Percentiles rank a stretch among this genome's conserved stretches.
Conservation (phyloP, 176 grass and related monocot species). For the Avena insularis region DNA sequence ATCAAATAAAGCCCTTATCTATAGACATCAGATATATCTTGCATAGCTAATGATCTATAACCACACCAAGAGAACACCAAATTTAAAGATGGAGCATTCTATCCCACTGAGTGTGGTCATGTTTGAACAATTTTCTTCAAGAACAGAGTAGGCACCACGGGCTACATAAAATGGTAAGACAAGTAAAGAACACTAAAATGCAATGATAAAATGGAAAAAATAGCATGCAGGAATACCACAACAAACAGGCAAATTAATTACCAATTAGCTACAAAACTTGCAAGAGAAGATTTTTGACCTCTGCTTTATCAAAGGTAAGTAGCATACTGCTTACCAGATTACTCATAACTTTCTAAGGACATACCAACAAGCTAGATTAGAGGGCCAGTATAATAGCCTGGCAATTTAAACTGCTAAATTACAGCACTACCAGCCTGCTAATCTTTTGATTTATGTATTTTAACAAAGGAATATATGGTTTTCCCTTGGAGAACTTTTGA, state of each 20-base stretch:
- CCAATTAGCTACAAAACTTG: background rate
- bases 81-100: background rate
- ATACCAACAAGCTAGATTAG: constrained; percentile 31
- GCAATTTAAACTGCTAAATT: constrained; percentile 18
- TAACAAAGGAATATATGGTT: constrained; percentile 23
- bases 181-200: background rate
- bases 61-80: background rate
- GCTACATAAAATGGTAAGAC: background rate
- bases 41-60: background rate
- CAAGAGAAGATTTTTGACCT: background rate
- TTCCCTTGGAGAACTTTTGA: background rate
- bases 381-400: background rate
- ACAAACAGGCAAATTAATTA: background rate
- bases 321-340: background rate
- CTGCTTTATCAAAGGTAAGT: background rate
- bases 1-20: constrained; percentile 23
- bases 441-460: constrained; percentile 17
- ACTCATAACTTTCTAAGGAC: constrained; percentile 4
- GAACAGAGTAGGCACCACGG: constrained; percentile 5
- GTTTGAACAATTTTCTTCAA: background rate
- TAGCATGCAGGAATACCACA: constrained; percentile 16
- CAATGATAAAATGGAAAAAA: background rate
- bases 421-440: background rate
- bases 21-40: background rate
- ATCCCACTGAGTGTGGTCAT: background rate